A percentile compares a stretch with the other conserved stretches of the same genome.
These are phyloP conservation scores for Capsicum rhomboideum DNA, from an alignment of 257 asterid genomes.

Conservation along the genomic window DNA sequence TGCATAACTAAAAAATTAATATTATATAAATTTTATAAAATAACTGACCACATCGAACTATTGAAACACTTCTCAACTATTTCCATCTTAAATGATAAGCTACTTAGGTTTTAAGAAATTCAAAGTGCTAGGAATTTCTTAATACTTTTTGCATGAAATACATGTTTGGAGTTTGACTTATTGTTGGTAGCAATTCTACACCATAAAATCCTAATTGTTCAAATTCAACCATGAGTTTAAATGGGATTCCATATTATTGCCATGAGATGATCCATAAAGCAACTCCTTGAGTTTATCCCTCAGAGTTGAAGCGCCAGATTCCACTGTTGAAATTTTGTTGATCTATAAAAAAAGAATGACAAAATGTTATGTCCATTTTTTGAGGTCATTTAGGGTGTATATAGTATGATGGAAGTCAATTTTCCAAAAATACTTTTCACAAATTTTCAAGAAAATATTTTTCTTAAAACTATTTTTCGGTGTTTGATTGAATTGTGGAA, in stretches of 20 bases:
- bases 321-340: conserved; percentile 7
- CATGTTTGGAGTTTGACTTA: neutral
- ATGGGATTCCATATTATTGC: conserved; percentile 21
- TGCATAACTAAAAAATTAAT: too few species aligned
- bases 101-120: too few species aligned
- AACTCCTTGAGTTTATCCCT: conserved; percentile 18
- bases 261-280: conserved; percentile 7
- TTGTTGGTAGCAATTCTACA: neutral
- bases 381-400: neutral
- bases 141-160: neutral
- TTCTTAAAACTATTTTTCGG: neutral
- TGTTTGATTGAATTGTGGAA: neutral
- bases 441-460: too few species aligned
- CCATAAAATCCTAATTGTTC: conserved; percentile 13
- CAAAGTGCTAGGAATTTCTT: too few species aligned
- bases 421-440: too few species aligned
- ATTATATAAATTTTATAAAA: too few species aligned
- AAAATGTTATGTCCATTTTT: neutral
- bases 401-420: neutral
- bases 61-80: too few species aligned
- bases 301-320: conserved; percentile 11
- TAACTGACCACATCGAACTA: too few species aligned
- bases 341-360: neutral
- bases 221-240: conserved; percentile 17
- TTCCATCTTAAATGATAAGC: too few species aligned